phyloP scores from a whole-genome alignment of 768 basidiomycete genomes.

The Hypsizygus marmoreus region DNA sequence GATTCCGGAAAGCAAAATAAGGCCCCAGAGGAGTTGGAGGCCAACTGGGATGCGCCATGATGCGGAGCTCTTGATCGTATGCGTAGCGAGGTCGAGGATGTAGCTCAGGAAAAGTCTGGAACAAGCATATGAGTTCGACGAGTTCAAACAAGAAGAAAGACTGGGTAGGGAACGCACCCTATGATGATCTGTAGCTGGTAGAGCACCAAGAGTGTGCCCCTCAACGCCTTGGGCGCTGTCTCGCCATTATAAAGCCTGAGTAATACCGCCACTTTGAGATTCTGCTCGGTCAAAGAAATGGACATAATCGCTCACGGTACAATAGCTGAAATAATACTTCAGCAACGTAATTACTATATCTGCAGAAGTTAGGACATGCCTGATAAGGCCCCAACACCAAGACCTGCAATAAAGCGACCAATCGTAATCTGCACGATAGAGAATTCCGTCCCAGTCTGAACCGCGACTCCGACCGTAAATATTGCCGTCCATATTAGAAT shows the following conservation, averaged over 20 bases:
- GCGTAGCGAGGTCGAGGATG: constrained; percentile 68
- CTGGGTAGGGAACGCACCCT: constrained; percentile 42
- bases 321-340: constrained; percentile 36
- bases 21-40: constrained; percentile 70
- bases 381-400: constrained; percentile 76
- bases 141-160: background rate
- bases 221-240: constrained; percentile 72
- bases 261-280: constrained; percentile 16
- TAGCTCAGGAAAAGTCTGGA: constrained; percentile 72
- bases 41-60: constrained; percentile 81
- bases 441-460: constrained; percentile 66
- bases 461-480: constrained; percentile 67
- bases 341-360: background rate
- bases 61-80: constrained; percentile 53
- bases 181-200: constrained; percentile 80
- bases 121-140: background rate
- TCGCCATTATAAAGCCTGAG: constrained; percentile 72
- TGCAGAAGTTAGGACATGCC: constrained; percentile 37
- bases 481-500: constrained; percentile 76
- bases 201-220: constrained; percentile 69
- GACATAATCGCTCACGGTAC: constrained; percentile 41
- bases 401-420: constrained; percentile 74
- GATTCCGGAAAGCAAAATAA: constrained; percentile 66
- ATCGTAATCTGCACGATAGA: constrained; percentile 68
- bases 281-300: constrained; percentile 15